These are phyloP conservation scores for Phalaenopsis equestris DNA, from an alignment of 106 monocot genomes.

Conservation along the genomic window DNA sequence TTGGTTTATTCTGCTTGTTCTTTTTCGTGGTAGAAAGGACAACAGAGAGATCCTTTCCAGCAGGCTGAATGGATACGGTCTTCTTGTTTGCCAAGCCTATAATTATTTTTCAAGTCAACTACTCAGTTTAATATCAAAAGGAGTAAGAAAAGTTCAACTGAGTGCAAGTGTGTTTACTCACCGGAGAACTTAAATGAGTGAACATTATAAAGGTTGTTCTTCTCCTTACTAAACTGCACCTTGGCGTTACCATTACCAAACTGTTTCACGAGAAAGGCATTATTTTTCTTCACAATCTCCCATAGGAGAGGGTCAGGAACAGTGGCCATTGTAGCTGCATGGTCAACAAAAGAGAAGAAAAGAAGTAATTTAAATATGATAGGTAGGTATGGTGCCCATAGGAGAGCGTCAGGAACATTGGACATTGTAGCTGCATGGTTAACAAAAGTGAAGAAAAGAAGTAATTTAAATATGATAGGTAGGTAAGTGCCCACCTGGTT, in stretches of 20 bases:
- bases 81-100: constrained; percentile 74
- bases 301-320: constrained; percentile 53
- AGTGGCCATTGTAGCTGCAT: constrained; percentile 30
- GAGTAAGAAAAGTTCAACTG: background rate
- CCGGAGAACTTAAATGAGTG: constrained; percentile 73
- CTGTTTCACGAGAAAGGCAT: constrained; percentile 65
- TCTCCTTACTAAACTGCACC: constrained; percentile 76
- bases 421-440: constrained; percentile 29
- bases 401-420: constrained; percentile 35
- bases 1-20: constrained; percentile 55
- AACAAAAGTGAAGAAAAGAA: background rate
- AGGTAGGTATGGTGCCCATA: constrained; percentile 23
- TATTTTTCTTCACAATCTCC: constrained; percentile 77
- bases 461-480: background rate
- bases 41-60: constrained; percentile 37
- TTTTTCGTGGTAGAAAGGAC: constrained; percentile 43
- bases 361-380: background rate
- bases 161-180: constrained; percentile 5
- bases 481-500: constrained; percentile 19
- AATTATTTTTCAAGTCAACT: background rate
- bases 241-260: constrained; percentile 56
- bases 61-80: constrained; percentile 42
- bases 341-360: background rate
- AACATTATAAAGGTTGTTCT: constrained; percentile 67
- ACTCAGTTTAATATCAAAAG: background rate